Percentiles rank a stretch among this genome's conserved stretches.
phyloP scores from a whole-genome alignment of 371 early-diverging fungal genomes.

The Lichtheimia ramosa region DNA sequence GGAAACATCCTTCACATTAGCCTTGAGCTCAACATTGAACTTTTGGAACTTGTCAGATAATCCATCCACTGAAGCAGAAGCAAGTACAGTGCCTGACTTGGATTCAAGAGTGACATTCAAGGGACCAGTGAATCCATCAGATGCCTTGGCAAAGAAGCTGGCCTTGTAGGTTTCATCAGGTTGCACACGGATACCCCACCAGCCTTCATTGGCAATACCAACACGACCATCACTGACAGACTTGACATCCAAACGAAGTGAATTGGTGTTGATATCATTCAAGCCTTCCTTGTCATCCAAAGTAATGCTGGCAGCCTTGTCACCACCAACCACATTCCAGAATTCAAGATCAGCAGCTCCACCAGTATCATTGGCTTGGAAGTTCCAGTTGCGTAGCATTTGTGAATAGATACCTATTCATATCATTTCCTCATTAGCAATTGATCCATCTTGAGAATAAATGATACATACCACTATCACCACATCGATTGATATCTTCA shows the following conservation, averaged over 20 bases:
- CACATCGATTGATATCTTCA: constrained; percentile 26
- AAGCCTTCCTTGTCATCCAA: constrained; percentile 7
- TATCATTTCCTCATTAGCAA: neutral
- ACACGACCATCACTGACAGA: constrained; percentile 4
- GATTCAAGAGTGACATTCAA: constrained; percentile 21
- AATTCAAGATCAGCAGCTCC: constrained; percentile 6
- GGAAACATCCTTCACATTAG: constrained; percentile 8
- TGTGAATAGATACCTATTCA: constrained; percentile 12
- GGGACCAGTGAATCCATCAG: constrained; percentile 12
- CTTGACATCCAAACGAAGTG: constrained; percentile 21
- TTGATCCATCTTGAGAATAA: neutral
- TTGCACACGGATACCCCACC: constrained; percentile 20
- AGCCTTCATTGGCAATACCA: constrained; percentile 26
- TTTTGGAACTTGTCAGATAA: constrained; percentile 13
- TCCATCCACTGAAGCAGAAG: constrained; percentile 7
- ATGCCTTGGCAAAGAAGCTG: constrained; percentile 18
- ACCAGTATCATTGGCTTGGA: constrained; percentile 19
- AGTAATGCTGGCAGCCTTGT: constrained; percentile 1
- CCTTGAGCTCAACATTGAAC: constrained; percentile 11
- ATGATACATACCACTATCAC: constrained; percentile 19
- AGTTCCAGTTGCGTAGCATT: constrained; percentile 23
- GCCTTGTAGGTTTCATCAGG: constrained; percentile 20
- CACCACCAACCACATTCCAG: constrained; percentile 9
- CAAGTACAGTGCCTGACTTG: constrained; percentile 4
- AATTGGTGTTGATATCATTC: constrained; percentile 18